Evolutionary conservation across 2,329 filamentous ascomycete genomes (phyloP), one percentile per base, ranked within the genome.

Genomic region (Cytospora chrysosperma): DNA sequence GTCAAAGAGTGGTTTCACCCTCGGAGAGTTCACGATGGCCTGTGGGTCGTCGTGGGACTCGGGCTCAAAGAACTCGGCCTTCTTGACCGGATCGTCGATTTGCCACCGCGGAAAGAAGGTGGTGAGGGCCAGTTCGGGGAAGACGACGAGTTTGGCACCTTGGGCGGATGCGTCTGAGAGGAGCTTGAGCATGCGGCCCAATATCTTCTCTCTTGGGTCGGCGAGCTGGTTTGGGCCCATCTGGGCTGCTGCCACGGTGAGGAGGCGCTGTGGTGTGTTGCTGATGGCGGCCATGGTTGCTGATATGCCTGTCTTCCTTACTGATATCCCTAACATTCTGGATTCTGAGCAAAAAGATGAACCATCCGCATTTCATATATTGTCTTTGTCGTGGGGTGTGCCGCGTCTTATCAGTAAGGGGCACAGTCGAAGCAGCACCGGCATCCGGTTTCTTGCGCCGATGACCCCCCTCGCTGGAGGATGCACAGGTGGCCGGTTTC

Each of bases 41-140:
- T 74, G 72, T 34, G 68, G 69, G 13, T 61, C 52, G 9, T 28
- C 58, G 24, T 79, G 76, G 47, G 77, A 78, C 67, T 73, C 75
- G 61, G 77, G 75, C 67, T 85, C 83, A 68, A 85, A 85, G 72
- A 79, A 84, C 8, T 69, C 67, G 54, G 80, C 79, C 15, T 85
- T 72, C 49, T 81, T 76, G 17, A 72, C 69, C 27, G 74, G 70
- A 61, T 81, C 77, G 10, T 76, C 70, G 64, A 83, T 77, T 51
- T 84, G 71, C 67, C 82, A 77, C 6, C 81, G 77, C 0, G 83
- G 82, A 69, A 85, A 85, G 75, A 86, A 85, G 0, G 82, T 85
- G 0, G 82, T 84, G 15, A 85, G 76, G 13, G 82, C 79, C n/a
- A 78, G 75, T 70, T 85, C 83, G 1, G 82, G 83, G 67, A 80